phyloP scores from a whole-genome alignment of 2,329 filamentous ascomycete species.

The Hypoxylon sp. region DNA sequence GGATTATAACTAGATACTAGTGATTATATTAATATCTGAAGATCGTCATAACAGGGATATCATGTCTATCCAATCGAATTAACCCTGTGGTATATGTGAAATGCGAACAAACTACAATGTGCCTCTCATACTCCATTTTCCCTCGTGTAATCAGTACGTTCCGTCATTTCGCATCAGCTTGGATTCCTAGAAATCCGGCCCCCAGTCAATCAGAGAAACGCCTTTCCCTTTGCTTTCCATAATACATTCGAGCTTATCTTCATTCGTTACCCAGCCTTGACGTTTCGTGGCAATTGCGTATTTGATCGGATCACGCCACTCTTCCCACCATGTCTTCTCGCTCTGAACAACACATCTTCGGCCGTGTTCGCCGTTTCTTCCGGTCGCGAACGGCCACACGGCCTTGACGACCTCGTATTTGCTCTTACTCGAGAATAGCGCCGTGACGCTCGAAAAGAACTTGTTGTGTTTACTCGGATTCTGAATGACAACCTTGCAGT shows the following conservation, averaged over 20 bases:
- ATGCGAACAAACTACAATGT: conserved; percentile 1
- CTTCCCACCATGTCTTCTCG: conserved; percentile 70
- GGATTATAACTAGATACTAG: neutral
- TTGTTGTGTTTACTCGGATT: conserved; percentile 65
- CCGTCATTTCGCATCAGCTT: neutral
- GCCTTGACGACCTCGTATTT: conserved; percentile 70
- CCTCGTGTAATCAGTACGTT: neutral
- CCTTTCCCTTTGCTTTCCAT: conserved; percentile 64
- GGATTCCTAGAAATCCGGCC: conserved; percentile 53
- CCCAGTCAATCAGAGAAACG: conserved; percentile 61
- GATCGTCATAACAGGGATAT: neutral
- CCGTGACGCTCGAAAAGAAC: conserved; percentile 67
- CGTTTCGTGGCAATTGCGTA: conserved; percentile 57
- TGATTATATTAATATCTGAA: conserved; percentile 14
- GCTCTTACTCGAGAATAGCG: conserved; percentile 67
- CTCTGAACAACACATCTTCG: conserved; percentile 66
- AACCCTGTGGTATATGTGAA: neutral
- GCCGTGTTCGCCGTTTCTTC: conserved; percentile 60
- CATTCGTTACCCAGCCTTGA: conserved; percentile 65
- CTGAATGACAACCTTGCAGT: conserved; percentile 65
- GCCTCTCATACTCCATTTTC: neutral
- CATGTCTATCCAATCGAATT: conserved; percentile 4
- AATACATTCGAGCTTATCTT: conserved; percentile 67
- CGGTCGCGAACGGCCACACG: conserved; percentile 71
- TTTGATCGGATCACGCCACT: conserved; percentile 64